phyloP scores from a whole-genome alignment of 176 grass and related monocot species.

The Zea mays region DNA sequence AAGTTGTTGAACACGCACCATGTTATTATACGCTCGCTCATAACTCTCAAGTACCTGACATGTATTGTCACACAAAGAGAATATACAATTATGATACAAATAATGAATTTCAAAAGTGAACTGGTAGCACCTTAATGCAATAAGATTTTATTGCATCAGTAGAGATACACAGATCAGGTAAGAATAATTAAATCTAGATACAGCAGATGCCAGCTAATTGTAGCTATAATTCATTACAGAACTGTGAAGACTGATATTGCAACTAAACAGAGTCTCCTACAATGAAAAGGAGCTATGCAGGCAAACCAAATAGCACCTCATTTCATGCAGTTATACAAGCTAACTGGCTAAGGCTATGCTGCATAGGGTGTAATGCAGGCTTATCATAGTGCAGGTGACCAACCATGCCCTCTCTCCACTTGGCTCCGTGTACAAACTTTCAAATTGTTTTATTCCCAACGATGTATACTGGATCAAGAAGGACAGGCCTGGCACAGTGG shows the following conservation, averaged over 20 bases:
- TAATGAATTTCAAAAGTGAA: constrained; percentile 17
- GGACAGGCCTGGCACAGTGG: no score
- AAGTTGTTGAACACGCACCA: constrained; percentile 97
- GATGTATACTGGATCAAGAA: neutral
- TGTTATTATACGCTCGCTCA: constrained; percentile 96
- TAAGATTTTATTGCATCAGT: neutral
- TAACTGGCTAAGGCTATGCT: neutral
- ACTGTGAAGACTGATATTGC: constrained; percentile 19
- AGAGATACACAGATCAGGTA: neutral
- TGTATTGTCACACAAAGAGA: constrained; percentile 26
- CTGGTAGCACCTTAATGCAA: constrained; percentile 2
- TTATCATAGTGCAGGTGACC: neutral
- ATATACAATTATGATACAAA: constrained; percentile 19
- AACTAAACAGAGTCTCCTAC: neutral
- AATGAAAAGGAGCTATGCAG: neutral
- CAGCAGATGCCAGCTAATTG: neutral
- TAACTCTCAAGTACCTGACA: constrained; percentile 95
- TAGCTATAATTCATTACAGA: constrained; percentile 9
- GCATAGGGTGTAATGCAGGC: neutral
- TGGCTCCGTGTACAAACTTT: neutral
- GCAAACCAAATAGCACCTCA: neutral
- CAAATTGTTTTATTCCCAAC: neutral
- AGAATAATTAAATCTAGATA: constrained; percentile 1
- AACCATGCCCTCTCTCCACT: neutral
- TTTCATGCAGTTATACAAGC: neutral